Evolutionary conservation across 768 basidiomycete species (phyloP).

Genomic region (Cystobasidium ongulense): DNA sequence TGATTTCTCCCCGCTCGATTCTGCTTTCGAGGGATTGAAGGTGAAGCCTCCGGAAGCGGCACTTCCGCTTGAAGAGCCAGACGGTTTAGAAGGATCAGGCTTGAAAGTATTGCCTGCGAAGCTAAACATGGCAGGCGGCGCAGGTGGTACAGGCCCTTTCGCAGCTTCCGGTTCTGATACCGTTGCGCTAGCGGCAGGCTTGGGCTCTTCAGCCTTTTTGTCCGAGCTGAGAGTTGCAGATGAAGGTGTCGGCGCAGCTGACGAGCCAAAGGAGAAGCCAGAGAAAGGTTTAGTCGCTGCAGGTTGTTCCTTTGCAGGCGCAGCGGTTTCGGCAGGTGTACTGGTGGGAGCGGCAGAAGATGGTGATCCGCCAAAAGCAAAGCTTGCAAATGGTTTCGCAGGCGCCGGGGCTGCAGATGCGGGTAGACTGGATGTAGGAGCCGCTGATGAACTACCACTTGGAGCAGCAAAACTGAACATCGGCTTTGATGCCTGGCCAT

Average conservation of each 20-base stretch:
- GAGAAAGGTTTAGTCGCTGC: slow-evolving; percentile 24
- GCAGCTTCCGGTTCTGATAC: background rate
- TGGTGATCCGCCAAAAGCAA: slow-evolving; percentile 7
- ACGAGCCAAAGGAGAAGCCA: slow-evolving; percentile 19
- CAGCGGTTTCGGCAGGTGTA: background rate
- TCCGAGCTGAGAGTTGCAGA: background rate
- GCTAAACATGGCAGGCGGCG: slow-evolving; percentile 18
- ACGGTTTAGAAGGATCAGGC: background rate
- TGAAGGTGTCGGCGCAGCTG: slow-evolving; percentile 2
- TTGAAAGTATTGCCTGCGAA: slow-evolving; percentile 28
- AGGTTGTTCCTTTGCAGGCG: background rate
- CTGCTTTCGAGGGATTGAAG: slow-evolving; percentile 15
- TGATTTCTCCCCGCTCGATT: slow-evolving; percentile 10
- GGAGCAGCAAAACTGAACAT: background rate
- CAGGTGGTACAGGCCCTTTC: background rate
- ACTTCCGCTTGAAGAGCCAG: background rate
- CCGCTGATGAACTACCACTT: background rate
- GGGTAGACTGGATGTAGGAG: background rate
- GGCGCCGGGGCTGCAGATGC: background rate
- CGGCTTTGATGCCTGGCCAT: background rate
- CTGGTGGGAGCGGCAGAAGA: background rate
- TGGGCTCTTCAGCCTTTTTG: background rate
- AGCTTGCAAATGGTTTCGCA: slow-evolving; percentile 18
- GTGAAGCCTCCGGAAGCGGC: background rate
- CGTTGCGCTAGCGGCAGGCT: background rate